phyloP scores from a whole-genome alignment of 306 rosid genomes.

The Aeschynomene evenia region DNA sequence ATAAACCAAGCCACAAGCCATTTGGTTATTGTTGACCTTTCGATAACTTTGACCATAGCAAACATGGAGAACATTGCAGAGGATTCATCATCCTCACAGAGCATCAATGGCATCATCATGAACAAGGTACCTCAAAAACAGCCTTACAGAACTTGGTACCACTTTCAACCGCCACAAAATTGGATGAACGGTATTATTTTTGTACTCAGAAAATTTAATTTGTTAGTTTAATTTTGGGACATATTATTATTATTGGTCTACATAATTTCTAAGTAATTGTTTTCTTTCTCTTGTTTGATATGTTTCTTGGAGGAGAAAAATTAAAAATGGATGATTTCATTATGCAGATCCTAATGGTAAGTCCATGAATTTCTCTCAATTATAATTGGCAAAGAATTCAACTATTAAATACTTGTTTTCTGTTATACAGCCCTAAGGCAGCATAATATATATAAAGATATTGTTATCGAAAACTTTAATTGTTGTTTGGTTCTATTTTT shows the following conservation, averaged over 20 bases:
- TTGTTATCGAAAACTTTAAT: too few species aligned
- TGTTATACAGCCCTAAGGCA: too few species aligned
- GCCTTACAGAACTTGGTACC: conserved; percentile 37
- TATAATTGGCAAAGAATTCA: too few species aligned
- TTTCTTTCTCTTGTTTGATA: conserved; percentile 22
- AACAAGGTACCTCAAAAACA: conserved; percentile 12
- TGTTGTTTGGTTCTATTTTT: too few species aligned
- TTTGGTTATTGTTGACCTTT: background rate
- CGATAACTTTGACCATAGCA: background rate
- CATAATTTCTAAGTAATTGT: background rate
- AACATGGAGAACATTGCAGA: background rate
- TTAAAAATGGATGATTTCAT: conserved; percentile 6
- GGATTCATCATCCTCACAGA: background rate
- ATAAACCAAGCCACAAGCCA: background rate
- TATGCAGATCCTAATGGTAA: conserved; percentile 48
- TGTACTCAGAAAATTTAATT: too few species aligned
- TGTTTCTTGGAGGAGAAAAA: conserved; percentile 20
- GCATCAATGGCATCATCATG: background rate
- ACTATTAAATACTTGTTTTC: too few species aligned
- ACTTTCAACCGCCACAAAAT: conserved; percentile 41
- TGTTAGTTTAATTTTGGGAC: background rate
- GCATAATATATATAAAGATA: too few species aligned
- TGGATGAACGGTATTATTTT: conserved; percentile 50
- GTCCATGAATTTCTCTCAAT: background rate
- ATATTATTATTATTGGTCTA: background rate